phyloP scores from a whole-genome alignment of 441 rosid species.

The Bruguiera hainesii region DNA sequence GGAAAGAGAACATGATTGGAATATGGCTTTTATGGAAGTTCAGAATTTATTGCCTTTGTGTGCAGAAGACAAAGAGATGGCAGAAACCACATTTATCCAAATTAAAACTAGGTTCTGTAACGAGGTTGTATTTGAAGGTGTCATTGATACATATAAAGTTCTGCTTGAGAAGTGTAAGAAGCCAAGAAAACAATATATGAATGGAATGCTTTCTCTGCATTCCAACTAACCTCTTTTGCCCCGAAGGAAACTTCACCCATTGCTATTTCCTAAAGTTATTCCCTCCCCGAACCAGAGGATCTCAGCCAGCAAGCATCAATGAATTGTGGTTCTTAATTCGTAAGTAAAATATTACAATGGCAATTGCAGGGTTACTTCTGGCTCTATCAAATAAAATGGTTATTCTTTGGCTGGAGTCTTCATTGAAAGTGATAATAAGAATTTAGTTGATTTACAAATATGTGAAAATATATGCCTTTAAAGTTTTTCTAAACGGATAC shows the following conservation, averaged over 20 bases:
- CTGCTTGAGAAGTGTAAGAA: conserved; percentile 42
- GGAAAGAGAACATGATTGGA: conserved; percentile 20
- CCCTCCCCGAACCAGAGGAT: no score
- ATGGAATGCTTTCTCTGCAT: conserved; percentile 56
- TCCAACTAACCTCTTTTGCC: conserved; percentile 6
- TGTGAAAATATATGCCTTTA: no score
- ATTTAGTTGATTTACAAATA: no score
- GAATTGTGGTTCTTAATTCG: no score
- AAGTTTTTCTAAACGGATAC: no score
- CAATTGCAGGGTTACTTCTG: no score
- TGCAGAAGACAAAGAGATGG: conserved; percentile 25
- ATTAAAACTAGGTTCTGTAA: conserved; percentile 41
- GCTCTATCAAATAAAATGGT: no score
- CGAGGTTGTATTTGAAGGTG: conserved; percentile 36
- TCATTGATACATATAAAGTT: conserved; percentile 25
- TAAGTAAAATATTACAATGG: no score
- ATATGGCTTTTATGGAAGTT: conserved; percentile 14
- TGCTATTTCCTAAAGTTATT: no score
- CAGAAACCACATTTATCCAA: conserved; percentile 30
- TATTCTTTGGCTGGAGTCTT: no score
- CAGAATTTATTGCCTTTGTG: conserved; percentile 20
- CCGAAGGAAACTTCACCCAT: not conserved
- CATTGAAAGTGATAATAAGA: no score
- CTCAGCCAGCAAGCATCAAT: no score
- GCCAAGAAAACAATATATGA: conserved; percentile 45